A percentile compares a stretch with the other conserved stretches of the same genome.
Evolutionary conservation across 768 basidiomycete genomes (phyloP).

Genomic region (Amanita rimosa): DNA sequence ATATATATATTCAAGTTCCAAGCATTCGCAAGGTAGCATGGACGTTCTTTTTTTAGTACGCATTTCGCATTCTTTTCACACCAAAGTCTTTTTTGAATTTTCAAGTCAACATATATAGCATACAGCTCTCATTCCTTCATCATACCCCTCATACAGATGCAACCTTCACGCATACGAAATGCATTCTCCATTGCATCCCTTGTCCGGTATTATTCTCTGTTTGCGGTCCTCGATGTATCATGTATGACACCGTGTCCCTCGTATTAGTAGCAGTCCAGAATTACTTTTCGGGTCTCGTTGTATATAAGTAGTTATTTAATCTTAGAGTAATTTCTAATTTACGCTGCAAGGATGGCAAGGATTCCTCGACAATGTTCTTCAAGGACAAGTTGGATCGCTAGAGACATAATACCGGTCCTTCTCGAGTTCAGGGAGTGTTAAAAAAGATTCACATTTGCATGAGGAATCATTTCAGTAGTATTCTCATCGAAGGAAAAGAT

Average conservation of each 20-base stretch:
- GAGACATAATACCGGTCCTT: too few species aligned
- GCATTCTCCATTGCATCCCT: background rate
- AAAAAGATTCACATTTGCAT: too few species aligned
- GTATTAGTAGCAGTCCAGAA: too few species aligned
- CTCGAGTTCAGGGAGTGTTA: too few species aligned
- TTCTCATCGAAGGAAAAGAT: too few species aligned
- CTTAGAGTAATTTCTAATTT: too few species aligned
- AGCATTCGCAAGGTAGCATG: background rate
- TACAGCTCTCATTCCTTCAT: background rate
- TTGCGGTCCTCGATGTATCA: too few species aligned
- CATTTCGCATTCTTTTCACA: background rate
- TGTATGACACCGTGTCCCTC: too few species aligned
- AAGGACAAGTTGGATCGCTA: too few species aligned
- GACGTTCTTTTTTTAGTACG: background rate
- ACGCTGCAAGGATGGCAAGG: too few species aligned
- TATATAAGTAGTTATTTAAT: background rate
- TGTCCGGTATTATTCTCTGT: background rate
- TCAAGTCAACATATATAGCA: background rate
- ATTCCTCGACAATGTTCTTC: too few species aligned
- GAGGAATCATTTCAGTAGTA: too few species aligned
- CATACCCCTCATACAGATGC: conserved; percentile 1
- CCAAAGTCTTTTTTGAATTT: background rate
- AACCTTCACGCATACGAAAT: background rate
- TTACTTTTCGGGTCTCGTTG: background rate
- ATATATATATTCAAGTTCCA: background rate